Percentiles rank a stretch among this genome's conserved stretches.
These are phyloP conservation scores for Pharus latifolius DNA, from an alignment of 176 grass and related monocot species.

Conservation along the genomic window DNA sequence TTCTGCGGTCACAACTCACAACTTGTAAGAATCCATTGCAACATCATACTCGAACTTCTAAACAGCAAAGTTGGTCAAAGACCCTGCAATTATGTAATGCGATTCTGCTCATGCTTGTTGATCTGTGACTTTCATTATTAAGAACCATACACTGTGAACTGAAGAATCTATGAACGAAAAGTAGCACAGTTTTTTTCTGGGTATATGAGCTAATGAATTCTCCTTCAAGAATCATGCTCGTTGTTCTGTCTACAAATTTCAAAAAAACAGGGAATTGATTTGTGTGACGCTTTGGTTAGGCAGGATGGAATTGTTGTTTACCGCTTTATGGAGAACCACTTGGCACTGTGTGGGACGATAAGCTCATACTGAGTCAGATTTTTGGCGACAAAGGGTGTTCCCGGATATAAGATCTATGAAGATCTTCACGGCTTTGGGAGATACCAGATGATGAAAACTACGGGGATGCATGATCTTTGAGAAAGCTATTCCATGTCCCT, in stretches of 20 bases:
- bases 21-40: neutral
- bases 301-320: no score
- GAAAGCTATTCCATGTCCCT: conserved; percentile 11
- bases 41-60: neutral
- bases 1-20: no score
- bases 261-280: no score
- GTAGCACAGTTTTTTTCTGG: neutral
- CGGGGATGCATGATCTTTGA: neutral
- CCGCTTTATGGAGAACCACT: neutral
- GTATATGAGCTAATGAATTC: conserved; percentile 1
- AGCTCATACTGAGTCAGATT: conserved; percentile 3
- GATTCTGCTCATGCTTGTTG: conserved; percentile 1
- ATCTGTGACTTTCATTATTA: neutral
- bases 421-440: conserved; percentile 6
- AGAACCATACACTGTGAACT: neutral
- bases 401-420: conserved; percentile 36
- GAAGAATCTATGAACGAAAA: conserved; percentile 9
- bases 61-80: conserved; percentile 15
- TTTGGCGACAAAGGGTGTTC: neutral
- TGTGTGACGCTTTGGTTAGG: no score
- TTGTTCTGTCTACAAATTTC: neutral
- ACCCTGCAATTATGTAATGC: neutral
- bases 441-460: conserved; percentile 43
- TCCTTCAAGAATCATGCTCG: neutral
- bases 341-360: neutral